phyloP scores from a whole-genome alignment of 2,329 filamentous ascomycete genomes.

The Scortechinia acanthostroma region DNA sequence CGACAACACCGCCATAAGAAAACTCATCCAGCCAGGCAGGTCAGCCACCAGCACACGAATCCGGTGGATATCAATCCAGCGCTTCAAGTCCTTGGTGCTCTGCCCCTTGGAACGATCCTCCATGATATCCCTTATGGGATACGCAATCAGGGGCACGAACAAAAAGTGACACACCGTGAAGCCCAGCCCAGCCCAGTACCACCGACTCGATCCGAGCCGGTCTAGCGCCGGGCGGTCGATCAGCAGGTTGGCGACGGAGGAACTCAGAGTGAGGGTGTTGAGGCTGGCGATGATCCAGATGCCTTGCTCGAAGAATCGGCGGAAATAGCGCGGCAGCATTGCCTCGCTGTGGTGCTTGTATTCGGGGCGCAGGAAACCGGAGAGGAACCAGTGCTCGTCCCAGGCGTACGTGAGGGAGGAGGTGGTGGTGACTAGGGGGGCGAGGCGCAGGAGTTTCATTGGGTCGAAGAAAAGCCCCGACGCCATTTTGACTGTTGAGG shows the following conservation, averaged over 20 bases:
- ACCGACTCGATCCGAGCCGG: conserved; percentile 15
- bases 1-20: no score
- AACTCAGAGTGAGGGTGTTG: conserved; percentile 21
- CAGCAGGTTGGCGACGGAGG: conserved; percentile 16
- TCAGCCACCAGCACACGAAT: no score
- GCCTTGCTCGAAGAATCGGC: conserved; percentile 26
- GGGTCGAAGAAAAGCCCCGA: conserved; percentile 26
- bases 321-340: conserved; percentile 33
- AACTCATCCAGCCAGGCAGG: no score
- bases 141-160: conserved; percentile 21
- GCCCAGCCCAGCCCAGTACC: conserved; percentile 20
- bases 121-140: conserved; percentile 17
- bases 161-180: conserved; percentile 20
- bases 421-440: conserved; percentile 37
- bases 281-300: conserved; percentile 20
- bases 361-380: conserved; percentile 19
- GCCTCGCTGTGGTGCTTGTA: conserved; percentile 18
- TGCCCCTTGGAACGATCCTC: no score
- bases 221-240: no score
- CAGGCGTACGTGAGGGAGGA: conserved; percentile 33
- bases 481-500: no score
- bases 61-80: no score
- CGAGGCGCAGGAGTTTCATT: conserved; percentile 26
- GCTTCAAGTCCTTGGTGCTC: no score
- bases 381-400: conserved; percentile 33